Base-by-base conservation (phyloP, 371 early-diverging fungal genomes). In the Dichotomocladium elegans region DNA sequence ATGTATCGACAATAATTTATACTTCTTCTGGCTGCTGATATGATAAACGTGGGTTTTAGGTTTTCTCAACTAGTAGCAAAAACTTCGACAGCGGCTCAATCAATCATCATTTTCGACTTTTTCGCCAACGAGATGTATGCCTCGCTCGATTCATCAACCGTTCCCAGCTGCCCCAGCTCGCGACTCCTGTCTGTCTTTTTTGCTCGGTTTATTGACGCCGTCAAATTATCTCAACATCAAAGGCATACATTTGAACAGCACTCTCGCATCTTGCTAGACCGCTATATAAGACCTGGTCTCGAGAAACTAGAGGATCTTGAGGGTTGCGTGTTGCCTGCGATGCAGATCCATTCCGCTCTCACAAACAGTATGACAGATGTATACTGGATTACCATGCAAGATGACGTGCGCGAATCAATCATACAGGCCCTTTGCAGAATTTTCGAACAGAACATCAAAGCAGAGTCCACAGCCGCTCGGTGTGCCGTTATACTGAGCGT, bases 331-430 rank as follows among this genome's bases (percentile, higher is more conserved):
- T 58, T 71, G 5, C 80, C 82, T 1, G 79, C 83, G 3, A 51
- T 82, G 17, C 72, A 72, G 41, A 51, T 80, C 5, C 81, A 82
- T 48, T 66, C 69, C 19, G 58, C 74, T 1, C 57, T 82, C n/a
- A 66, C 59, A 26, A 72, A 60, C 11, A 65, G 58, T 1, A 70
- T 80, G 29, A 70, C 60, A 4, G 74, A 77, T 35, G 46, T 46
- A 3, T 82, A 80, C 46, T 70, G 73, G 56, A 24, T 55, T 1
- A 46, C 54, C 22, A 10, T 69, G 44, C 35, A 54, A 25, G 9
- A 14, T 14, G 42, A 53, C 17, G 15, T 54, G 5, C 51, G 51
- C 17, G 41, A 34, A 29, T 65, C 57, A 61, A 41, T 66, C 9
- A 53, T 54, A 4, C 5, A 24, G 1, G 30, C 29, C 1, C 22